These are phyloP conservation scores for Syzygium aromaticum DNA, from an alignment of 345 rosid species.

Conservation along the genomic window DNA sequence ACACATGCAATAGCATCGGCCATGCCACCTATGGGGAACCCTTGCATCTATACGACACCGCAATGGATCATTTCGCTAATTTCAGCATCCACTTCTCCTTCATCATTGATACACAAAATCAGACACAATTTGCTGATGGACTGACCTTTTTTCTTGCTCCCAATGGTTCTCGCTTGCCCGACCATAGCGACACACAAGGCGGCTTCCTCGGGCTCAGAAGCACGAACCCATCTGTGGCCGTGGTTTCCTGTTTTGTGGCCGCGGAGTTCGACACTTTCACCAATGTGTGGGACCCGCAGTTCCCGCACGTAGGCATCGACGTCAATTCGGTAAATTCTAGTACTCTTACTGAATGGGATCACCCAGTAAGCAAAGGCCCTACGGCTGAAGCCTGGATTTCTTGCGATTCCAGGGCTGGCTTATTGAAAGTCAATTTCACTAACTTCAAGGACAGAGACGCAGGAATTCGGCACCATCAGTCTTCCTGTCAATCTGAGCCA, in stretches of 20 bases:
- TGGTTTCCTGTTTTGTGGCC: conserved; percentile 2
- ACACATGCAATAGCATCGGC: neutral
- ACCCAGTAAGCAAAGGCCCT: neutral
- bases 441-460: neutral
- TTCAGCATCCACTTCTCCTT: conserved; percentile 7
- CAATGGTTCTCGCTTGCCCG: neutral
- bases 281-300: neutral
- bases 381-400: neutral
- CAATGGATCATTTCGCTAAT: neutral
- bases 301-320: neutral
- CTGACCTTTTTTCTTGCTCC: neutral
- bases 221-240: neutral
- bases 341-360: neutral
- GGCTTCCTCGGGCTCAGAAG: neutral
- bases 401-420: neutral
- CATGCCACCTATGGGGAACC: neutral
- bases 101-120: neutral
- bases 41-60: neutral
- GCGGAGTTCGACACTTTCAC: conserved; percentile 10
- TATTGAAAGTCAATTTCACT: neutral
- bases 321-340: neutral
- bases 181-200: no score
- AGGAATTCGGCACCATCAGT: neutral
- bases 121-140: neutral
- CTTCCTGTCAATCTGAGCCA: neutral